These are phyloP conservation scores for Hemerocallis citrina DNA, from an alignment of 106 monocot genomes.

Conservation along the genomic window DNA sequence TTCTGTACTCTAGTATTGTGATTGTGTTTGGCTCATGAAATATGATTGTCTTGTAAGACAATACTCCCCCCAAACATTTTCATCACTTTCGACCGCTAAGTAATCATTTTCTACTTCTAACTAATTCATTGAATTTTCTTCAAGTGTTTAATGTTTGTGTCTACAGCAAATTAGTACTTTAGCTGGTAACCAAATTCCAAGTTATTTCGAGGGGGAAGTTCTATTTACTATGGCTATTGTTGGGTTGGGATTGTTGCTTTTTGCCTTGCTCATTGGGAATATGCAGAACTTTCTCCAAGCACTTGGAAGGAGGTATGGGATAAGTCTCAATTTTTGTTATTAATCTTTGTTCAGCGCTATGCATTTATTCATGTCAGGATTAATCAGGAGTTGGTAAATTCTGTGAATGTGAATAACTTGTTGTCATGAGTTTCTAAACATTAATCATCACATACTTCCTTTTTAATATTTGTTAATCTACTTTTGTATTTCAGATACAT, in stretches of 20 bases:
- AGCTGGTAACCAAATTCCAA: slow-evolving; percentile 64
- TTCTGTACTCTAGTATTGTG: too few species aligned
- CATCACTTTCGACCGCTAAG: too few species aligned
- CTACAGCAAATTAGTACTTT: slow-evolving; percentile 76
- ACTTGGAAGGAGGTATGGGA: slow-evolving; percentile 61
- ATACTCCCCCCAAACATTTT: too few species aligned
- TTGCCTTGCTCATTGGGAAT: slow-evolving; percentile 70
- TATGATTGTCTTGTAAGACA: too few species aligned
- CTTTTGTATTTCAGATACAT: too few species aligned
- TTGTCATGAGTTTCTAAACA: not conserved
- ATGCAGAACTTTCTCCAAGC: slow-evolving; percentile 83
- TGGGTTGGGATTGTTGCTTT: slow-evolving; percentile 59
- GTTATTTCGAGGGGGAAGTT: slow-evolving; percentile 66
- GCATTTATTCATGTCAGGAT: not conserved
- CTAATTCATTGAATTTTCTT: not conserved
- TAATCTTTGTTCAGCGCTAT: not conserved
- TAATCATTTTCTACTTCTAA: too few species aligned
- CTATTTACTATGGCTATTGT: slow-evolving; percentile 74
- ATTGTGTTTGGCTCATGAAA: too few species aligned
- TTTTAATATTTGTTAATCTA: too few species aligned
- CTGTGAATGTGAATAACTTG: not conserved
- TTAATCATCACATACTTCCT: not conserved
- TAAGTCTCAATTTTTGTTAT: not conserved
- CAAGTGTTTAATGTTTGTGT: slow-evolving; percentile 7
- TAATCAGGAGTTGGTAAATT: not conserved